Conservation (phyloP, 1,139 yeast genomes). For the Eremothecium cymbalariae region DNA sequence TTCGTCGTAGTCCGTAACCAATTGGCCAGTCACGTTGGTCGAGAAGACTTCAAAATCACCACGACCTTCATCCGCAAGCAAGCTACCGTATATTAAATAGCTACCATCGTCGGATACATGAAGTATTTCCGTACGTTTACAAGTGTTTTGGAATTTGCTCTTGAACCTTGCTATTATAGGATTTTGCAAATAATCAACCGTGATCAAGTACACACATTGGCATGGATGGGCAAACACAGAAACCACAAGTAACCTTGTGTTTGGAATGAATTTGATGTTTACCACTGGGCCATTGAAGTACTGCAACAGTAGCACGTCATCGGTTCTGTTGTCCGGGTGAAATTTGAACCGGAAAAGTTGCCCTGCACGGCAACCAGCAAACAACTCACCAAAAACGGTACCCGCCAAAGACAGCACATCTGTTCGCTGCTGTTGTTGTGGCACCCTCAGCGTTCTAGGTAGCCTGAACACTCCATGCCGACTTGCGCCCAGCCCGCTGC, state of each 20-base stretch:
- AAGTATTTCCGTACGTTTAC: conserved; percentile 18
- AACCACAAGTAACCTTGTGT: neutral
- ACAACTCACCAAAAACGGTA: neutral
- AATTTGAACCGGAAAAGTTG: conserved; percentile 1
- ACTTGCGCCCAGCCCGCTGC: no score
- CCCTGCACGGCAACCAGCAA: conserved; percentile 3
- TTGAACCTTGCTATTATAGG: conserved; percentile 8
- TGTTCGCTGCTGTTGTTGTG: no score
- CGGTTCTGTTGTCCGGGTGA: no score
- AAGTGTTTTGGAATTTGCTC: conserved; percentile 18
- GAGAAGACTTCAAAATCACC: conserved; percentile 22
- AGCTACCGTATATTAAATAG: conserved; percentile 22
- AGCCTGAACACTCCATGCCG: no score
- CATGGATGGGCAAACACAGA: conserved; percentile 1
- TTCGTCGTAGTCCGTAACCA: conserved; percentile 7
- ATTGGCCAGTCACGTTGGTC: conserved; percentile 10
- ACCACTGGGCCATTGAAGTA: neutral
- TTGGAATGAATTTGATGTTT: neutral
- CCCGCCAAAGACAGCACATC: conserved; percentile 3
- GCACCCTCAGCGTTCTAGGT: neutral
- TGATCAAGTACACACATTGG: neutral
- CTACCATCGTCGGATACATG: conserved; percentile 15
- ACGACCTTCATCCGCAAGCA: conserved; percentile 8
- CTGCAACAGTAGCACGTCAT: no score
- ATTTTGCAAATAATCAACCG: neutral